These are phyloP conservation scores for Aspergillus sp. DNA, from an alignment of 2,329 filamentous ascomycete species.

Conservation along the genomic window DNA sequence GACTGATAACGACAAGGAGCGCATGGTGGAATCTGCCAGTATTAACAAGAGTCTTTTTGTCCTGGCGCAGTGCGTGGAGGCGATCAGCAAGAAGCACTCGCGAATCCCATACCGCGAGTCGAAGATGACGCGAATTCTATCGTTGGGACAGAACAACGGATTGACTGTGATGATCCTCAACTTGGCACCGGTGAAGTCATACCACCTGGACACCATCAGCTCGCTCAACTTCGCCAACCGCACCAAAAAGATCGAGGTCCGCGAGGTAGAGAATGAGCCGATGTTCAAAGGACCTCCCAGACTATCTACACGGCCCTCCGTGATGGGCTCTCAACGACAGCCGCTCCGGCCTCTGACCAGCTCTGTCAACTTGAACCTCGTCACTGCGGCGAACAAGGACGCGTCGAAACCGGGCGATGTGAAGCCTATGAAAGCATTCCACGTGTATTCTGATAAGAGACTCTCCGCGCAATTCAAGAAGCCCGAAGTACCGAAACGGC, in stretches of 20 bases:
- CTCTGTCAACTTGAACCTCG: slow-evolving; percentile 69
- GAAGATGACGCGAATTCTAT: slow-evolving; percentile 95
- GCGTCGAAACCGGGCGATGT: slow-evolving; percentile 54
- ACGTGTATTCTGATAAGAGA: slow-evolving; percentile 74
- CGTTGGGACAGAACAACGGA: slow-evolving; percentile 89
- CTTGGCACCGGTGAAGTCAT: slow-evolving; percentile 83
- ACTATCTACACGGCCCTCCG: slow-evolving; percentile 40
- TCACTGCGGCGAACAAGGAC: slow-evolving; percentile 49
- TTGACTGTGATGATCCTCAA: slow-evolving; percentile 97
- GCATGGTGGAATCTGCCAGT: slow-evolving; percentile 89
- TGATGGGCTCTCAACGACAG: slow-evolving; percentile 61
- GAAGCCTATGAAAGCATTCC: slow-evolving; percentile 80
- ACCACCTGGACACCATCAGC: slow-evolving; percentile 89
- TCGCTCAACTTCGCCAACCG: slow-evolving; percentile 93
- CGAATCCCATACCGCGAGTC: slow-evolving; percentile 91
- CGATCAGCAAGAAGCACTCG: slow-evolving; percentile 71
- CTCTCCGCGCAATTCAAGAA: slow-evolving; percentile 34
- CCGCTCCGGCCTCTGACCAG: slow-evolving; percentile 75
- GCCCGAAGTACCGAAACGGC: slow-evolving; percentile 45
- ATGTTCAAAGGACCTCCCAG: slow-evolving; percentile 75
- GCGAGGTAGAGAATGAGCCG: slow-evolving; percentile 93
- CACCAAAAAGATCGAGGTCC: slow-evolving; percentile 93
- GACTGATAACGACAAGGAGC: slow-evolving; percentile 89
- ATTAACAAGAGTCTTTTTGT: slow-evolving; percentile 98
- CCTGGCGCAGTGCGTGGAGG: slow-evolving; percentile 90